Conservation (phyloP, 108 stramenopile species). For the Fistulifera solaris region DNA sequence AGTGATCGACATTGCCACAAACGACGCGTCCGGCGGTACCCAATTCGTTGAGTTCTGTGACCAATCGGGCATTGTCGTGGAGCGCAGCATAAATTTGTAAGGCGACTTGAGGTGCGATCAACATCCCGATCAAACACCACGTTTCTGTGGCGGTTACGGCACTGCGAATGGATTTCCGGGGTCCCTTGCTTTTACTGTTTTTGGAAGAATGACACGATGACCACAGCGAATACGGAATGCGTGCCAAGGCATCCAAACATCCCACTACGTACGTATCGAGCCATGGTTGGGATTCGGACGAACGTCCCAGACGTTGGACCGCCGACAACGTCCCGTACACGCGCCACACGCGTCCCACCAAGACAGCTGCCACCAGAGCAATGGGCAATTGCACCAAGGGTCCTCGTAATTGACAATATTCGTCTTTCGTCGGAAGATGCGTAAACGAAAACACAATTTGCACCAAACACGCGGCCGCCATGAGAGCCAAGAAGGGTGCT, state of each 20-base stretch:
- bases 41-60: not conserved
- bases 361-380: conserved; percentile 14
- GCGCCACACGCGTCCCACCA: conserved; percentile 23
- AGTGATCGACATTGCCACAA: not conserved
- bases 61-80: not conserved
- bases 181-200: no score
- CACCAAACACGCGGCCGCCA: conserved; percentile 2
- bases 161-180: conserved; percentile 3
- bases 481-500: conserved; percentile 8
- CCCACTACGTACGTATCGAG: no score
- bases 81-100: conserved; percentile 1
- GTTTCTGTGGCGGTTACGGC: conserved; percentile 7
- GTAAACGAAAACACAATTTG: conserved; percentile 5
- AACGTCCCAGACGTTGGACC: conserved; percentile 7
- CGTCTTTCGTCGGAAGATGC: conserved; percentile 8
- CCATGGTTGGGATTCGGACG: no score
- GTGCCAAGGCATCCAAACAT: no score
- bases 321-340: conserved; percentile 14
- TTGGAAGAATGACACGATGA: no score
- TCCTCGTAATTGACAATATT: conserved; percentile 4
- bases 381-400: conserved; percentile 13
- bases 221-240: no score
- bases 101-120: conserved; percentile 14
- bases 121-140: conserved; percentile 9
- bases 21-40: not conserved